These are phyloP conservation scores for Flaveria floridana DNA, from an alignment of 140 eudicot species.

Conservation along the genomic window DNA sequence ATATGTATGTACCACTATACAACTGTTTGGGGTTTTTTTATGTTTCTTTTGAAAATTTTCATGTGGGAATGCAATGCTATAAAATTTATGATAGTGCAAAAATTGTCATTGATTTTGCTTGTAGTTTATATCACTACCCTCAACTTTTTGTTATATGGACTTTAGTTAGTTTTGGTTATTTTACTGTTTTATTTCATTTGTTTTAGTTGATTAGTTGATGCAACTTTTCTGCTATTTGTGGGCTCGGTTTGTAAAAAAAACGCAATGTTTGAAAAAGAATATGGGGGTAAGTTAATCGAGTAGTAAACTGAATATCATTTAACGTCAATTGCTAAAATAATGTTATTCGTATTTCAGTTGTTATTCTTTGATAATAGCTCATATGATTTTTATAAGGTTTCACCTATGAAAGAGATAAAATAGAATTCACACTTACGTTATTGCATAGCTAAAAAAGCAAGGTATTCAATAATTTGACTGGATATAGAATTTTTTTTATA, in stretches of 20 bases:
- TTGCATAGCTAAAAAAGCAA: no score
- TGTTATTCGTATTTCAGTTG: not conserved
- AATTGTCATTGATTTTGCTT: not conserved
- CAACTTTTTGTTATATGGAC: not conserved
- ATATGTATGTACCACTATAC: slow-evolving; percentile 17
- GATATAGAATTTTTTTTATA: no score
- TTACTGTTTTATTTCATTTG: no score
- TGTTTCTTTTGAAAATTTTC: slow-evolving; percentile 24
- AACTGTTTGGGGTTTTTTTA: slow-evolving; percentile 19
- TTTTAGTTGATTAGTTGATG: no score
- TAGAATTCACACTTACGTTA: not conserved
- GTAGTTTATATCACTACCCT: not conserved
- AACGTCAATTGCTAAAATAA: no score
- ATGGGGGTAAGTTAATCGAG: no score
- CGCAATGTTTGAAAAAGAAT: no score
- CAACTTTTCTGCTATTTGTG: not conserved
- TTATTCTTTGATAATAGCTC: not conserved
- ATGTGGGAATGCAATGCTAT: slow-evolving; percentile 17
- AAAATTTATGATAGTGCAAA: not conserved
- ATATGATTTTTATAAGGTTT: not conserved
- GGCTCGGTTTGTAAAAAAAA: no score
- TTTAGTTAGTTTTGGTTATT: not conserved
- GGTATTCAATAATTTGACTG: no score
- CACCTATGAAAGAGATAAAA: not conserved
- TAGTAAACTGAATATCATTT: no score